A percentile compares a stretch with the other conserved stretches of the same genome.
Evolutionary conservation across 805 yeast genomes (phyloP).

Genomic region (Debaryomyces castellii): DNA sequence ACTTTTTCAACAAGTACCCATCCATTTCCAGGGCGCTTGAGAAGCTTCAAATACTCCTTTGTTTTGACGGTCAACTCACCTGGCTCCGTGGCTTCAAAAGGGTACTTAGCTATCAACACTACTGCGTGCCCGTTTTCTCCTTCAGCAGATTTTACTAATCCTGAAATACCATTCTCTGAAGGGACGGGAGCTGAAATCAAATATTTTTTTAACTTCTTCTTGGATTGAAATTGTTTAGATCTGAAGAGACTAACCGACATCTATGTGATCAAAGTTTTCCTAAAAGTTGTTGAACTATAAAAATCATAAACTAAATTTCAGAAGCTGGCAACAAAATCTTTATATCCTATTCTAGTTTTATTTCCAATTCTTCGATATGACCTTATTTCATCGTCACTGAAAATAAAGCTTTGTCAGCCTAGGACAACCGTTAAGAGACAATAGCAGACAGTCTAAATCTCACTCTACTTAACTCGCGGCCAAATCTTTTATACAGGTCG

Average conservation of each 20-base stretch:
- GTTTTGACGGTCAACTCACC: constrained; percentile 27
- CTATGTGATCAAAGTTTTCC: neutral
- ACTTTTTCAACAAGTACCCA: constrained; percentile 36
- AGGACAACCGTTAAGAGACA: neutral
- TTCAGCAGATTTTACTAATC: neutral
- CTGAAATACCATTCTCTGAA: neutral
- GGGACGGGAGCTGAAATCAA: constrained; percentile 25
- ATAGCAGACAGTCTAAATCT: neutral
- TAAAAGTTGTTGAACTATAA: neutral
- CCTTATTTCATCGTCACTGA: neutral
- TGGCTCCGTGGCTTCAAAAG: constrained; percentile 25
- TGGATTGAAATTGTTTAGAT: constrained; percentile 21
- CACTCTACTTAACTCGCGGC: neutral
- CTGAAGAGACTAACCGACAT: constrained; percentile 25
- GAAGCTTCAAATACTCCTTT: constrained; percentile 29
- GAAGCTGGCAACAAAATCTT: neutral
- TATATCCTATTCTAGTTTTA: neutral
- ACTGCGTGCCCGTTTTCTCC: constrained; percentile 11
- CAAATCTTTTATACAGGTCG: neutral
- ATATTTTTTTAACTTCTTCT: constrained; percentile 24
- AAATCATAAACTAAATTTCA: too few relatives aligned
- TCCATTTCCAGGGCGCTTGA: constrained; percentile 39
- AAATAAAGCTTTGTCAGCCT: neutral
- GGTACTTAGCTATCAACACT: constrained; percentile 29
- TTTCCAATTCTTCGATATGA: neutral